Evolutionary conservation across 352 stramenopile genomes (phyloP).

Genomic region (Phytophthora lateralis): DNA sequence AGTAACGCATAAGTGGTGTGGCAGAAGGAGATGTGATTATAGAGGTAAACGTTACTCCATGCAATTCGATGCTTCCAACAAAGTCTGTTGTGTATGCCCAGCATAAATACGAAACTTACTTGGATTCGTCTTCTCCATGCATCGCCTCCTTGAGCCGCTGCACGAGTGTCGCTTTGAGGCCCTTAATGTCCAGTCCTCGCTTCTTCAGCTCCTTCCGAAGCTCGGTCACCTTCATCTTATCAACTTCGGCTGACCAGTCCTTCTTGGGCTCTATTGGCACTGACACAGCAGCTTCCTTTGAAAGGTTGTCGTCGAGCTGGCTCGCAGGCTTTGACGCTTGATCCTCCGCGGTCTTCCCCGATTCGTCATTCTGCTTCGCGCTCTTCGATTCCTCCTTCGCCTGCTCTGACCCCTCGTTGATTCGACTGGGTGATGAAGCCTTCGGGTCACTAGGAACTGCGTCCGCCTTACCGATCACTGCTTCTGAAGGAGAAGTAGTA

Average conservation of each 20-base stretch:
- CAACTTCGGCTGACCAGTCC: conserved; percentile 32
- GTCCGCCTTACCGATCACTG: not conserved
- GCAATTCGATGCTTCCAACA: not conserved
- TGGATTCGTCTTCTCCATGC: conserved; percentile 34
- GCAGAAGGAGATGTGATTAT: too few species aligned
- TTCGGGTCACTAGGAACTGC: conserved; percentile 8
- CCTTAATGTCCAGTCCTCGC: conserved; percentile 72
- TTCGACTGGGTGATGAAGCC: conserved; percentile 11
- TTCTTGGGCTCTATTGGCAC: conserved; percentile 6
- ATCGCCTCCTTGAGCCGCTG: conserved; percentile 67
- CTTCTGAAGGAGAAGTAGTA: conserved; percentile 3
- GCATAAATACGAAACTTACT: conserved; percentile 50
- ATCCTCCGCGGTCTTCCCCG: not conserved
- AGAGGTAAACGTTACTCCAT: too few species aligned
- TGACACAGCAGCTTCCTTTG: not conserved
- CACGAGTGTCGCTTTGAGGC: conserved; percentile 67
- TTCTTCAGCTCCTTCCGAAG: conserved; percentile 71
- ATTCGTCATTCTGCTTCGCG: conserved; percentile 10
- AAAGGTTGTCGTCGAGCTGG: conserved; percentile 3
- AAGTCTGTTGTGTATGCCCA: conserved; percentile 27
- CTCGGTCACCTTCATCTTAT: conserved; percentile 67
- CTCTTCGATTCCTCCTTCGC: conserved; percentile 13
- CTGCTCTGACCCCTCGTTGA: conserved; percentile 14
- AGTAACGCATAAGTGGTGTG: too few species aligned
- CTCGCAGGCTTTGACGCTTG: conserved; percentile 5